Evolutionary conservation across 192 early-diverging fungal species (phyloP).

Genomic region (Backusella westeae): DNA sequence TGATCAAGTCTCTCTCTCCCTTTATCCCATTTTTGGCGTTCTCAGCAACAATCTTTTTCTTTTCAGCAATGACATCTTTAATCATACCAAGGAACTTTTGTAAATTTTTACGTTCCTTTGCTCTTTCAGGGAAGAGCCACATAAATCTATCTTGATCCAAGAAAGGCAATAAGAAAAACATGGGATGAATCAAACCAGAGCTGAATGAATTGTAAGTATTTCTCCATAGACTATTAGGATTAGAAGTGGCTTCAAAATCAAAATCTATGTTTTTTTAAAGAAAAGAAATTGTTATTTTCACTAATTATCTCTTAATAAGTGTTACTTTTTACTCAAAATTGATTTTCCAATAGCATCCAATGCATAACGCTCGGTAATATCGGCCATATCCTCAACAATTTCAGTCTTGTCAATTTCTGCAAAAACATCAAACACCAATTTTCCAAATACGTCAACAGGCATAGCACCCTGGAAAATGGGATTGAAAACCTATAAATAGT

Average conservation of each 20-base stretch:
- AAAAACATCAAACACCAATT: constrained; percentile 1
- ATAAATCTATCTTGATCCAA: constrained; percentile 16
- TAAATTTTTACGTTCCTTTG: constrained; percentile 11
- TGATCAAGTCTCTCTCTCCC: constrained; percentile 29
- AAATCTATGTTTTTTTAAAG: neutral
- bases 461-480: constrained; percentile 2
- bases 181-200: constrained; percentile 6
- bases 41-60: neutral
- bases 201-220: constrained; percentile 18
- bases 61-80: constrained; percentile 19
- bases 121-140: constrained; percentile 19
- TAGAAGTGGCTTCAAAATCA: constrained; percentile 25
- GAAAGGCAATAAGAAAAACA: constrained; percentile 20
- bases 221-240: constrained; percentile 20
- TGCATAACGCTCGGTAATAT: neutral
- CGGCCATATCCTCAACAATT: constrained; percentile 3
- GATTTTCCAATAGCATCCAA: constrained; percentile 8
- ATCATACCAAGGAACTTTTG: constrained; percentile 19
- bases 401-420: neutral
- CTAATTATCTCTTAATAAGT: neutral
- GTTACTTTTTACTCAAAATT: neutral
- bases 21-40: neutral
- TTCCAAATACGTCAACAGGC: constrained; percentile 1
- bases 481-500: neutral
- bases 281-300: neutral